Evolutionary conservation across 139 green algal genomes (phyloP), one percentile per base, ranked within the genome.

Genomic region (Mesostigma viride): DNA sequence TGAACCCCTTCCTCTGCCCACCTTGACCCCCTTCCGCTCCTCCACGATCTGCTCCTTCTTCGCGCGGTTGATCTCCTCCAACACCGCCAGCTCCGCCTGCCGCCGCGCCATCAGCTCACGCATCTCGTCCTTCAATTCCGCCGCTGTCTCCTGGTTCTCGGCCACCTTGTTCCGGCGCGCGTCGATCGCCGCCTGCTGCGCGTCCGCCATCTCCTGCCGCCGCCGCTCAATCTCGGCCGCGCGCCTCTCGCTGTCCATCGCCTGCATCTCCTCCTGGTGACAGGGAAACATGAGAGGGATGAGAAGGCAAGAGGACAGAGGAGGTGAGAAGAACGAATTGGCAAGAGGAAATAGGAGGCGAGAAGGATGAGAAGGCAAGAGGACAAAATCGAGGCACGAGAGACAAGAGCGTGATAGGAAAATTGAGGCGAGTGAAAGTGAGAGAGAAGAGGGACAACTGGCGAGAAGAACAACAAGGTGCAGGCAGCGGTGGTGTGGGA

Each of bases 161-260:
- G n/a, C n/a, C n/a, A 62, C 47, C 36, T 75, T 68, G 0, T 63
- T 63, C 62, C 75, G 47, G 1, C 71, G 68, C 3, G 75, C 81
- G 17, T 70, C 31, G 22, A 78, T 79, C 28, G 71, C 82, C 61
- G 73, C 75, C 59, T 81, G 62, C 58, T 71, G 65, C 11, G 75
- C 58, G 20, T 67, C 75, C 0, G 67, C 71, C 78, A 85, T 85
- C 67, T 89, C 80, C 58, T 65, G 28, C 32, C 81, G 68, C 60
- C 83, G 68, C 64, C 60, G 44, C 65, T 85, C 79, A 6, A 89
- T 70, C 14, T 69, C 65, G 2, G 68, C 70, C 5, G 63, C 74
- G 1, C 80, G 66, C 45, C 63, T 64, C 46, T 64, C 78, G 35
- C 73, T 73, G 64, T 89, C 84, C 31, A 68, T 58, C 22, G 67